Conservation (phyloP, 2,329 filamentous ascomycete genomes). For the Fusarium dimerum region DNA sequence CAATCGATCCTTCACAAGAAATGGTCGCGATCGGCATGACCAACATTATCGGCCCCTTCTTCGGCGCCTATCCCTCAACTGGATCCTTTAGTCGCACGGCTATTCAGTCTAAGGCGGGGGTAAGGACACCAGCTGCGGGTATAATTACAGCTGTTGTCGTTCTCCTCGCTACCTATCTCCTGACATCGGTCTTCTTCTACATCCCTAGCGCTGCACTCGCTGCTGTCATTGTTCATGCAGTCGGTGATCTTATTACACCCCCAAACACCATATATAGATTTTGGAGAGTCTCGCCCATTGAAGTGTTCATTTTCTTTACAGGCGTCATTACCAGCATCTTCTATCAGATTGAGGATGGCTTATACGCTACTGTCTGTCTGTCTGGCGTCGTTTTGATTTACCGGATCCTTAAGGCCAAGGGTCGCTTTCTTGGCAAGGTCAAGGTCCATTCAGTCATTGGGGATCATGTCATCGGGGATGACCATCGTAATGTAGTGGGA, state of each 20-base stretch:
- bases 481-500: conserved; percentile 46
- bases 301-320: conserved; percentile 89
- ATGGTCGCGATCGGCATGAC: conserved; percentile 91
- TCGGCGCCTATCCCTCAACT: conserved; percentile 89
- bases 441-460: conserved; percentile 77
- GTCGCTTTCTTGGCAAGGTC: conserved; percentile 72
- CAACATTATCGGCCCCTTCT: conserved; percentile 87
- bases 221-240: conserved; percentile 93
- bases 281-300: conserved; percentile 88
- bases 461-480: conserved; percentile 69
- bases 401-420: conserved; percentile 79
- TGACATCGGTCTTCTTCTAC: conserved; percentile 90
- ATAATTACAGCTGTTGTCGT: conserved; percentile 85
- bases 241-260: conserved; percentile 87
- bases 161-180: conserved; percentile 83
- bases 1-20: conserved; percentile 93
- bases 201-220: conserved; percentile 81
- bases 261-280: conserved; percentile 93
- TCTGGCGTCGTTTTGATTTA: conserved; percentile 80
- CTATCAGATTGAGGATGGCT: conserved; percentile 83
- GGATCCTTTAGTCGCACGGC: conserved; percentile 96
- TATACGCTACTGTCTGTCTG: conserved; percentile 81
- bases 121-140: conserved; percentile 87
- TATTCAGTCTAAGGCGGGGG: conserved; percentile 96
- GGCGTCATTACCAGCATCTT: conserved; percentile 92